These are phyloP conservation scores for Globisporangium lucens DNA, from an alignment of 352 stramenopile species.

Conservation along the genomic window DNA sequence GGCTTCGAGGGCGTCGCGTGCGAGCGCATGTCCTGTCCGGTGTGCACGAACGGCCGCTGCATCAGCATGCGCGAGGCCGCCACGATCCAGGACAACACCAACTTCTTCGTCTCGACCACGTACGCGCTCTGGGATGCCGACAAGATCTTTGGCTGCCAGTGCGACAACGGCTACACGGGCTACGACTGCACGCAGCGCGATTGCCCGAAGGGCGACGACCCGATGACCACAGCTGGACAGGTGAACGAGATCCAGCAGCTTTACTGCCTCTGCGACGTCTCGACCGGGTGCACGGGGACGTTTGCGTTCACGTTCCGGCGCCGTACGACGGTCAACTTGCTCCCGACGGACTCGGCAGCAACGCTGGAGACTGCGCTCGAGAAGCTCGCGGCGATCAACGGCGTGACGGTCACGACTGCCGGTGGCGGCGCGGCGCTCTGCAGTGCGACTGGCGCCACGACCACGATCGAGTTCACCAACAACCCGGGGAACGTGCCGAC, in stretches of 20 bases:
- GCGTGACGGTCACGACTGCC: slow-evolving; percentile 32
- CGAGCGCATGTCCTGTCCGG: slow-evolving; percentile 55
- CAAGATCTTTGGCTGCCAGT: slow-evolving; percentile 78
- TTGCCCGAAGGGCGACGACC: slow-evolving; percentile 64
- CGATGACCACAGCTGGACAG: slow-evolving; percentile 33
- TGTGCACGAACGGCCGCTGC: slow-evolving; percentile 66
- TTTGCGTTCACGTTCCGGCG: slow-evolving; percentile 69
- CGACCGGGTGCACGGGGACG: slow-evolving; percentile 32
- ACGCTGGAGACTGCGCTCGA: slow-evolving; percentile 51
- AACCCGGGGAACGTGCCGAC: slow-evolving; percentile 54
- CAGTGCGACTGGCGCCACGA: slow-evolving; percentile 31
- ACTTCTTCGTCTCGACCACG: slow-evolving; percentile 62
- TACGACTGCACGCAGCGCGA: slow-evolving; percentile 60
- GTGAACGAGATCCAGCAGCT: slow-evolving; percentile 46
- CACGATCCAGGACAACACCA: slow-evolving; percentile 52
- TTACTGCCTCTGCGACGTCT: slow-evolving; percentile 41
- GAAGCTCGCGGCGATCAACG: slow-evolving; percentile 52
- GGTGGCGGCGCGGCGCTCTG: slow-evolving; percentile 27
- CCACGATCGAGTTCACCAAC: slow-evolving; percentile 69
- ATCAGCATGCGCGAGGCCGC: slow-evolving; percentile 69
- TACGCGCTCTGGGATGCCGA: slow-evolving; percentile 71
- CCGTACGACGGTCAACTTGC: slow-evolving; percentile 54
- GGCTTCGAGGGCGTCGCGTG: slow-evolving; percentile 80
- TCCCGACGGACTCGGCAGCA: slow-evolving; percentile 27
- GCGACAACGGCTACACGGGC: slow-evolving; percentile 58